Evolutionary conservation across 2,329 filamentous ascomycete species (phyloP).

Genomic region (Fusarium longipes): DNA sequence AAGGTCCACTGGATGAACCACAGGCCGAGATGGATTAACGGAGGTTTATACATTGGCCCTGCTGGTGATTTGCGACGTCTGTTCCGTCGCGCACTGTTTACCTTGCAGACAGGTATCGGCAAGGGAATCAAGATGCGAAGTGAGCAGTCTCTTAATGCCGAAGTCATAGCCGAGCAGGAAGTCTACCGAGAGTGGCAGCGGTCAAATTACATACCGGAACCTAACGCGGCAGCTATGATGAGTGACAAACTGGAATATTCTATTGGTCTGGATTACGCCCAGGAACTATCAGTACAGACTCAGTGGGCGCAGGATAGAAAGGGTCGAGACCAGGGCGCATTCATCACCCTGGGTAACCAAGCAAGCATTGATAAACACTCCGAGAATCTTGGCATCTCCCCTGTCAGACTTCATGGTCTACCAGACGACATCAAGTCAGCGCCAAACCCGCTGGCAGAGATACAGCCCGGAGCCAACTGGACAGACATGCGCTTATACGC

Average conservation of each 20-base stretch:
- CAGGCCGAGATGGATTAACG: conserved; percentile 13
- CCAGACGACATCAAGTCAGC: conserved; percentile 5
- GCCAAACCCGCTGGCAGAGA: background rate
- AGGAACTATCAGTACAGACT: conserved; percentile 5
- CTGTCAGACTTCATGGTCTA: background rate
- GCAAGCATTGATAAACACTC: background rate
- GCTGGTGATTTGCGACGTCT: conserved; percentile 16
- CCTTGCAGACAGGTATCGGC: background rate
- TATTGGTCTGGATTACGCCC: conserved; percentile 8
- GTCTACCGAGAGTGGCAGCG: conserved; percentile 2
- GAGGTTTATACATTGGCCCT: conserved; percentile 21
- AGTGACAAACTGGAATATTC: conserved; percentile 1
- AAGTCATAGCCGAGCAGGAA: conserved; percentile 2
- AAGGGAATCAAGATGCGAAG: background rate
- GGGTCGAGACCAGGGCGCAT: background rate
- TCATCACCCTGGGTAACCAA: background rate
- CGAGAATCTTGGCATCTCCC: background rate
- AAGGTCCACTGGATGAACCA: background rate
- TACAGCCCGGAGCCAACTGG: background rate
- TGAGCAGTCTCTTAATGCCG: conserved; percentile 15
- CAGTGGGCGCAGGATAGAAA: background rate
- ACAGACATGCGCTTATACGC: background rate
- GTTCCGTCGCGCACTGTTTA: conserved; percentile 9
- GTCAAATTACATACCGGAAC: background rate
- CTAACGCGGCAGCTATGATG: background rate